These are phyloP conservation scores for Mycena vulgaris DNA, from an alignment of 768 basidiomycete genomes.

Conservation along the genomic window DNA sequence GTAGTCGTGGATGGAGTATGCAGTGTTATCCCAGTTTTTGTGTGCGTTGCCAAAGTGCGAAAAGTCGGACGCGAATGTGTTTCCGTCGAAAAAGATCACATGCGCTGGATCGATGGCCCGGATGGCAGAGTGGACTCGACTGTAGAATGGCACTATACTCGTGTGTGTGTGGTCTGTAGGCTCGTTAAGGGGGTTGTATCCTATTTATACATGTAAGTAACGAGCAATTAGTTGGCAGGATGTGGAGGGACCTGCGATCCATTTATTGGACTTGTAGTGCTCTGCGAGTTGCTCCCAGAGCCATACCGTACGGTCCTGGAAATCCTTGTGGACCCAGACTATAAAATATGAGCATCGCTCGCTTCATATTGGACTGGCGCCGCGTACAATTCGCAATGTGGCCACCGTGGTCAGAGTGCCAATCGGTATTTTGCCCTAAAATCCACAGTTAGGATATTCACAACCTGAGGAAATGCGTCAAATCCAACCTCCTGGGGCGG, in stretches of 20 bases:
- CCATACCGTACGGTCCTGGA: constrained; percentile 85
- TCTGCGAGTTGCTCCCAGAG: constrained; percentile 84
- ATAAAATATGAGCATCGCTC: background rate
- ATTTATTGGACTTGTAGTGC: constrained; percentile 83
- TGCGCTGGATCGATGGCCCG: constrained; percentile 79
- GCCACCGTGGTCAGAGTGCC: constrained; percentile 83
- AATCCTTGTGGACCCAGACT: constrained; percentile 90
- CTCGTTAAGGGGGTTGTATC: constrained; percentile 91
- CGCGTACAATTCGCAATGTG: constrained; percentile 73
- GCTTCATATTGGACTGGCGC: background rate
- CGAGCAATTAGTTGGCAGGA: background rate
- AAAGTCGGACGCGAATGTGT: constrained; percentile 85
- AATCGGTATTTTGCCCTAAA: constrained; percentile 77
- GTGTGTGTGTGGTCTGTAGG: constrained; percentile 80
- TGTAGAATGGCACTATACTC: constrained; percentile 77
- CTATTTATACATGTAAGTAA: background rate
- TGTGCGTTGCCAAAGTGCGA: constrained; percentile 78
- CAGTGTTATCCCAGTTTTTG: constrained; percentile 77
- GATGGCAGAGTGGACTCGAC: constrained; percentile 78
- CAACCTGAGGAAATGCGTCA: background rate
- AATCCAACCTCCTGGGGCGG: constrained; percentile 69
- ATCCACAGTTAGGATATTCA: background rate
- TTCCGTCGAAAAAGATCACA: constrained; percentile 78
- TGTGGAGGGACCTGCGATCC: constrained; percentile 71
- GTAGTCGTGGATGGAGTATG: constrained; percentile 87